Evolutionary conservation across 2,329 filamentous ascomycete genomes (phyloP), one percentile per base, ranked within the genome.

Genomic region (Plectosphaerella sp.): DNA sequence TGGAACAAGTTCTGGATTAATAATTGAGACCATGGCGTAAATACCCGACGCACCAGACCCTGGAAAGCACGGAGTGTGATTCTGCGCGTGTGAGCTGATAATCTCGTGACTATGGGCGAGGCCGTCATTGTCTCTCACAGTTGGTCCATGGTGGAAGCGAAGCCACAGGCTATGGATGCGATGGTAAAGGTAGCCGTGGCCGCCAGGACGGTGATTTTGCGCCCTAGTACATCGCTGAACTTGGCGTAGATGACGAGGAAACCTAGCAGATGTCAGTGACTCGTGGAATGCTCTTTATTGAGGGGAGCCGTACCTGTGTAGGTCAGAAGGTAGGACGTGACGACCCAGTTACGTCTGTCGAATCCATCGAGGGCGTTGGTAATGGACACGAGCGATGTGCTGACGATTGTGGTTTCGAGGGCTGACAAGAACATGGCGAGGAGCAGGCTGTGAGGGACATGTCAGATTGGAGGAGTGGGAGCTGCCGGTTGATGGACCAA

Each of bases 351-450:
- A n/a, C 62, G 59, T 37, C 65, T 57, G 8, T 64, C 57, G 41
- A 72, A 73, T 8, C 67, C 67, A 10, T 62, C 52, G 5, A 77
- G 63, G 5, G 65, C 60, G 43, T 70, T 66, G 3, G 65, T 69
- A 36, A 78, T 77, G 20, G 72, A 70, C 1, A 78, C 70, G 1
- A 79, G 62, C 8, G 76, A 71, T 0, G 76, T 79, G 61, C 71
- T 74, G n/a, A 80, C 74, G 24, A 78, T 78, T 4, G 75, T 77
- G 8, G 70, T 75, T 53, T 79, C 77, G 4, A 77, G 62, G 1
- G 69, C 72, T 1, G 75, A 72, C 3, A 80, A 64, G 39, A 78
- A 69, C 4, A 75, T 62, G 11, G 54, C 50, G 5, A 54, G 48
- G 36, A 52, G 50, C 22, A 55, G 41, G 1, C 48, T 51, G 7